Base-by-base conservation (phyloP, 345 rosid species). In the Citrus trifoliata region DNA sequence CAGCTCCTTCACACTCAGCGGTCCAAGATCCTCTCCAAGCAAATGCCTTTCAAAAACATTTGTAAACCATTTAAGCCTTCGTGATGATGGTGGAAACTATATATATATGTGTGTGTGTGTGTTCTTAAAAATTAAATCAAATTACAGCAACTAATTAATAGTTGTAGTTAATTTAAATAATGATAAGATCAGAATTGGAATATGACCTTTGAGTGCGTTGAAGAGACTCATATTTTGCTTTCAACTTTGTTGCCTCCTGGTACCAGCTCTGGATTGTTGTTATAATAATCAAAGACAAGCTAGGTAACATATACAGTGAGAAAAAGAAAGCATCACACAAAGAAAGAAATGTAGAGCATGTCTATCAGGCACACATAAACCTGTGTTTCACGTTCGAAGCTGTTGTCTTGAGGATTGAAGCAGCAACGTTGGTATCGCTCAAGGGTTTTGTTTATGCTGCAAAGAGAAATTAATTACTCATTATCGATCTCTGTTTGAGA, bases 21-120 rank as follows among this genome's bases (percentile, higher is more conserved):
- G 91, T 65, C 93, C 95, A 67, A 94, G 92, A 84, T 94, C 93
- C 82, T 92, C 97, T 82, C 98, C 98, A 70, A 94, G 97, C 90
- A 94, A 88, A 87, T 91, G 89, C 92, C 98, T 88, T 66, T 7
- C 37, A 56, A 4, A 78, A 73, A 40, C 71, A 77, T 64, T n/a
- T 32, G 51, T 40, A n/a, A 6, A 30, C 61, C 56, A 18, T 71
- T 42, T 27, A 64, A 22, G 42, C 6, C 6, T 66, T n/a, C 16
- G 6, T 7, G 55, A 13, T 38, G 5, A 3, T 21, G 18, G 46
- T 46, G 51, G 18, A 12, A 46, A 46, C 18, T 46, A 46, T 13
- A 12, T 12, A 40, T 40, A 40, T 40, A 42, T 42, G 0, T 2
- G 2, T 24, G 7, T 46, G 13, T 33, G 30, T 58, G 24, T 48